A percentile compares a stretch with the other conserved stretches of the same genome.
These are phyloP conservation scores for Collybia sp. DNA, from an alignment of 768 basidiomycete species.

Conservation along the genomic window DNA sequence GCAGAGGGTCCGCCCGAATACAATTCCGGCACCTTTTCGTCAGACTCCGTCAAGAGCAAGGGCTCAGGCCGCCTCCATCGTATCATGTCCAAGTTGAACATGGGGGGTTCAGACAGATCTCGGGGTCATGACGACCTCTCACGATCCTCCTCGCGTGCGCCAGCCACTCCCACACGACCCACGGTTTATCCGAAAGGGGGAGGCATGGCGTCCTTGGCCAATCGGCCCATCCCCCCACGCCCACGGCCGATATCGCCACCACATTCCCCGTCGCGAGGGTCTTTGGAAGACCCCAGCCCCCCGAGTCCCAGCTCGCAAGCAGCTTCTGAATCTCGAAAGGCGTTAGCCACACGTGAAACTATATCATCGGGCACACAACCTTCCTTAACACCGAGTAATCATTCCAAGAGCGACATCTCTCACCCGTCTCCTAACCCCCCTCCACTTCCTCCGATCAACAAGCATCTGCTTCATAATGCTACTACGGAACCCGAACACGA, in stretches of 20 bases:
- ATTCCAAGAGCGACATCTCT: too few relatives aligned
- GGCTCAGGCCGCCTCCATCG: constrained; percentile 62
- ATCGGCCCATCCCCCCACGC: constrained; percentile 58
- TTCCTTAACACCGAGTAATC: too few relatives aligned
- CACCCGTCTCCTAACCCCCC: background rate
- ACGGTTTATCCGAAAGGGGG: constrained; percentile 25
- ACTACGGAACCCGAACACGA: too few relatives aligned
- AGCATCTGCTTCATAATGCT: too few relatives aligned
- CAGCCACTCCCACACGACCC: constrained; percentile 13
- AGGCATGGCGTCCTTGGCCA: constrained; percentile 45
- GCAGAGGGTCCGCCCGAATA: constrained; percentile 51
- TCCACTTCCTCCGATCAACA: too few relatives aligned
- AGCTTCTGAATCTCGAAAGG: constrained; percentile 21
- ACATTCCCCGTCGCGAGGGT: constrained; percentile 39
- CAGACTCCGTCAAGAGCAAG: constrained; percentile 45
- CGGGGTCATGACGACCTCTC: constrained; percentile 14
- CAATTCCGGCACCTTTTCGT: constrained; percentile 19
- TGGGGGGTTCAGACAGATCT: constrained; percentile 37
- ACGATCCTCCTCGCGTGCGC: constrained; percentile 4
- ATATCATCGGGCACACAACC: background rate
- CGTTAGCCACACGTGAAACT: constrained; percentile 9
- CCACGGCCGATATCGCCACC: constrained; percentile 43
- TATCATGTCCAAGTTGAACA: constrained; percentile 78
- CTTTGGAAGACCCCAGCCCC: constrained; percentile 28
- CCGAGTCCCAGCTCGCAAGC: constrained; percentile 18